phyloP scores from a whole-genome alignment of 257 asterid species.

The Lycium barbarum region DNA sequence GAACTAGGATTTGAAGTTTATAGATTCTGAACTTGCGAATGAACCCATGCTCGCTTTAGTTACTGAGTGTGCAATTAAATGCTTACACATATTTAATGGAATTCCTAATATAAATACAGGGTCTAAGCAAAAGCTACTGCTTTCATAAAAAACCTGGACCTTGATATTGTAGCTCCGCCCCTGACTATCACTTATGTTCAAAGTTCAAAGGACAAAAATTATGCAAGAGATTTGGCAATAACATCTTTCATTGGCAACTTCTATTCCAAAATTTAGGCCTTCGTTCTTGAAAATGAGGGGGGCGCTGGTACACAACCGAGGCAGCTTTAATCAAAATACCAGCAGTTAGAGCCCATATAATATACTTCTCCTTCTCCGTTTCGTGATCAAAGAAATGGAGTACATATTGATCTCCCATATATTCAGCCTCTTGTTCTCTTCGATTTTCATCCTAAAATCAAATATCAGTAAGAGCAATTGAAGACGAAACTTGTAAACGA shows the following conservation, averaged over 20 bases:
- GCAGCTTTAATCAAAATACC: constrained; percentile 72
- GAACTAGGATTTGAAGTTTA: no score
- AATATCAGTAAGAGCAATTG: background rate
- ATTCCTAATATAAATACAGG: no score
- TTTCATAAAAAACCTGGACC: no score
- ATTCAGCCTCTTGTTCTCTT: constrained; percentile 61
- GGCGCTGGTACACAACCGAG: constrained; percentile 60
- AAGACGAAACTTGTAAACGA: background rate
- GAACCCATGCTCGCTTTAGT: no score
- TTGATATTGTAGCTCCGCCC: no score
- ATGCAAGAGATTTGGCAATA: background rate
- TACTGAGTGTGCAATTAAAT: no score
- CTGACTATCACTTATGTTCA: background rate
- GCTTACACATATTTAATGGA: no score
- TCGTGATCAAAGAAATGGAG: constrained; percentile 77
- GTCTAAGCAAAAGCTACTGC: no score
- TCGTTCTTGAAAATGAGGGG: constrained; percentile 64
- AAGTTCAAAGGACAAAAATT: background rate
- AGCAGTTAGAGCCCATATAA: constrained; percentile 89
- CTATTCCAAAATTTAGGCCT: constrained; percentile 72
- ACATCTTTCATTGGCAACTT: constrained; percentile 44
- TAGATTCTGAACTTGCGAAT: no score
- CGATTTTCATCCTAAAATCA: constrained; percentile 68
- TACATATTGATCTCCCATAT: constrained; percentile 63
- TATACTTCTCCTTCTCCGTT: constrained; percentile 45